Percentiles rank a stretch among this genome's conserved stretches.
These are phyloP conservation scores for Leccinellum albellum DNA, from an alignment of 768 basidiomycete genomes.

Conservation along the genomic window DNA sequence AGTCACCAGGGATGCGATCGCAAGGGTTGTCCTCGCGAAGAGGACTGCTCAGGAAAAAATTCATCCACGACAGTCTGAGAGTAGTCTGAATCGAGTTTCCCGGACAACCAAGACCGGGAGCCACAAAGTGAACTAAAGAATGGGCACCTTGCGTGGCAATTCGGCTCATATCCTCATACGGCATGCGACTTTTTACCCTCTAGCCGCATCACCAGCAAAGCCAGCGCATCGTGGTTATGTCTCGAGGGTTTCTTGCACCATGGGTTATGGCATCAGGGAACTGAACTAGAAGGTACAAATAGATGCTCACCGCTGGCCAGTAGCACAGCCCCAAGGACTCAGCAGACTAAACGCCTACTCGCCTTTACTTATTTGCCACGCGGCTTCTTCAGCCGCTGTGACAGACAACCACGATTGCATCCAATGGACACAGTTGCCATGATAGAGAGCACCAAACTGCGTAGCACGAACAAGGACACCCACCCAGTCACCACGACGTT, in stretches of 20 bases:
- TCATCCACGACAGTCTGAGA: slow-evolving; percentile 22
- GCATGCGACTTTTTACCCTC: neutral
- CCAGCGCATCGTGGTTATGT: neutral
- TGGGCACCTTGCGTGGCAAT: slow-evolving; percentile 1
- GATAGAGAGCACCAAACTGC: slow-evolving; percentile 17
- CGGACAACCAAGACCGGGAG: slow-evolving; percentile 9
- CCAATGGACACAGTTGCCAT: slow-evolving; percentile 13
- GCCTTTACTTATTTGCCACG: neutral
- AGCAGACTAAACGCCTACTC: neutral
- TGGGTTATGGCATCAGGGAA: neutral
- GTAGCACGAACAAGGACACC: neutral
- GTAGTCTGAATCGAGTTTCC: slow-evolving; percentile 37
- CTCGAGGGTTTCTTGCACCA: neutral
- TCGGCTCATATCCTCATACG: slow-evolving; percentile 16
- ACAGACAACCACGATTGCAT: slow-evolving; percentile 3
- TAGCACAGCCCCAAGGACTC: neutral
- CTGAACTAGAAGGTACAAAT: neutral
- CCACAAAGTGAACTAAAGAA: slow-evolving; percentile 31
- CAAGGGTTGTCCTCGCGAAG: slow-evolving; percentile 15
- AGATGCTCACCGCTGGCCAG: neutral
- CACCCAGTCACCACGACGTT: slow-evolving; percentile 26
- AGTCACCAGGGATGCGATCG: neutral
- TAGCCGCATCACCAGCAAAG: neutral
- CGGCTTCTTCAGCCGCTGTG: neutral
- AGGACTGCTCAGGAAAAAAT: no score